Conservation (phyloP, 306 rosid species). For the Psophocarpus tetragonolobus region DNA sequence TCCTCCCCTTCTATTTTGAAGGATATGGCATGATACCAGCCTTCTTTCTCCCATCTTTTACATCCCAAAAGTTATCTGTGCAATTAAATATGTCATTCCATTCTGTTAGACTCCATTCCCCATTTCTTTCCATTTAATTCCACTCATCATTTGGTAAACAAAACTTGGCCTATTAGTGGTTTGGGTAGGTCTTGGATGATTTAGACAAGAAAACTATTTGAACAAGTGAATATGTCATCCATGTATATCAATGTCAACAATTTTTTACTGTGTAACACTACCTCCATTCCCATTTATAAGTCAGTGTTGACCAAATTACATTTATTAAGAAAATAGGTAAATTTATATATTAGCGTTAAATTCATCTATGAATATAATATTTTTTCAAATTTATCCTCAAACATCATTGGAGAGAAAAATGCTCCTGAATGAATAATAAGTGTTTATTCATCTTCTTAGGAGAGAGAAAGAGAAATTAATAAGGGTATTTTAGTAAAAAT, state of each 20-base stretch:
- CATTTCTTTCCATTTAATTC: neutral
- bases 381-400: too few relatives aligned
- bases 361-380: too few relatives aligned
- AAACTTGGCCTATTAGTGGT: neutral
- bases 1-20: neutral
- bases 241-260: neutral
- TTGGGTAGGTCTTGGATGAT: neutral
- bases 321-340: too few relatives aligned
- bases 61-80: neutral
- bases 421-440: too few relatives aligned
- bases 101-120: neutral
- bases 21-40: neutral
- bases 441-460: too few relatives aligned
- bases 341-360: too few relatives aligned
- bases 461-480: too few relatives aligned
- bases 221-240: neutral
- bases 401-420: too few relatives aligned
- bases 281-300: too few relatives aligned
- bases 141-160: neutral
- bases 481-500: too few relatives aligned
- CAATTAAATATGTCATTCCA: neutral
- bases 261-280: conserved; percentile 1
- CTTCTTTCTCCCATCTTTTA: neutral
- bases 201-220: neutral
- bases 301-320: too few relatives aligned